Conservation (phyloP, 1,139 yeast genomes). For the Protomyces inundatus region DNA sequence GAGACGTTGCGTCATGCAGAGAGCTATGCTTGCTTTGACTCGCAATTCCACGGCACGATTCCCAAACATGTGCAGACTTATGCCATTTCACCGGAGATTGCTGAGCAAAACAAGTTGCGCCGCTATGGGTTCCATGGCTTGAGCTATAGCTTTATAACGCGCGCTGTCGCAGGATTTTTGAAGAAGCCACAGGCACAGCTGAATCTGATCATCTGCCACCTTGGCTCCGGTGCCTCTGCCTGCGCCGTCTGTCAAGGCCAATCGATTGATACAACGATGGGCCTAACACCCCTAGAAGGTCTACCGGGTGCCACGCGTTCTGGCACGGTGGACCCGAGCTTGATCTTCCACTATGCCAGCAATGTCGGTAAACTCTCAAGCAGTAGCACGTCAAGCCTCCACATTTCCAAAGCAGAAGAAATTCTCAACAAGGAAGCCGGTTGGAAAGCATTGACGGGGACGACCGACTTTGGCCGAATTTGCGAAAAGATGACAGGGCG, state of each 20-base stretch:
- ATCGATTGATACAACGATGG: conserved; percentile 33
- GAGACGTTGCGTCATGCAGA: conserved; percentile 21
- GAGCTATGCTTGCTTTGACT: conserved; percentile 32
- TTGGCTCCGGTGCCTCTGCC: conserved; percentile 33
- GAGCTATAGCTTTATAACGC: conserved; percentile 31
- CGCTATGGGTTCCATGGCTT: conserved; percentile 33
- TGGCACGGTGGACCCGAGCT: conserved; percentile 32
- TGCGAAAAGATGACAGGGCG: conserved; percentile 27
- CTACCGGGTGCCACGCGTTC: conserved; percentile 33
- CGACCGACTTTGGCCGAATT: conserved; percentile 32
- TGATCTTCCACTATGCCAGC: conserved; percentile 31
- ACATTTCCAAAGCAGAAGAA: conserved; percentile 31
- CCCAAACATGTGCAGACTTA: conserved; percentile 31
- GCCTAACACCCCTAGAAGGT: conserved; percentile 33
- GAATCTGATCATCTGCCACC: conserved; percentile 31
- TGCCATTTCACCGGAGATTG: conserved; percentile 31
- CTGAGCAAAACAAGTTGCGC: conserved; percentile 29
- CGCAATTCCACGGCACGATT: conserved; percentile 31
- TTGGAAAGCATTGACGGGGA: conserved; percentile 32
- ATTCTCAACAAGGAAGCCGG: conserved; percentile 32
- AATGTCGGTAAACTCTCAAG: conserved; percentile 32
- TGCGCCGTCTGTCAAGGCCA: conserved; percentile 31
- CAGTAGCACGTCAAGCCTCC: conserved; percentile 29
- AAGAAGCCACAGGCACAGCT: conserved; percentile 10
- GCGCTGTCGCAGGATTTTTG: conserved; percentile 23